Evolutionary conservation across 2,329 filamentous ascomycete genomes (phyloP).

Genomic region (Penicillium sp.): DNA sequence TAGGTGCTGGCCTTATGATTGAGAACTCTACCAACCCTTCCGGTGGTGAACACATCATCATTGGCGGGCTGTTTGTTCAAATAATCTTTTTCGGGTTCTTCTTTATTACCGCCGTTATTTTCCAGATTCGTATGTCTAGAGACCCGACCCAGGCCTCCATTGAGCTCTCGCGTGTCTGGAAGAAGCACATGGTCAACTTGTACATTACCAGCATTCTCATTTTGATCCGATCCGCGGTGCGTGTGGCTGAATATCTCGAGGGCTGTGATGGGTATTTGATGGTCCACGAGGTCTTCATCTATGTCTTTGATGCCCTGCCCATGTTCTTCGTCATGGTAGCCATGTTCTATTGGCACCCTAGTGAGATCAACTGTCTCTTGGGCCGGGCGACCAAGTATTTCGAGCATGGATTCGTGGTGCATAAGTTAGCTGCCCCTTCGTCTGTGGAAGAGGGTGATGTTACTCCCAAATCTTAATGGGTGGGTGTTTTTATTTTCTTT

Average conservation of each 20-base stretch:
- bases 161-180: slow-evolving; percentile 28
- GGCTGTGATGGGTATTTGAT: slow-evolving; percentile 20
- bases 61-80: slow-evolving; percentile 30
- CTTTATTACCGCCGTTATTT: slow-evolving; percentile 21
- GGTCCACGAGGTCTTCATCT: slow-evolving; percentile 20
- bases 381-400: no score
- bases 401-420: no score
- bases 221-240: slow-evolving; percentile 19
- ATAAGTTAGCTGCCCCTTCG: no score
- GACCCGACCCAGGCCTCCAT: slow-evolving; percentile 25
- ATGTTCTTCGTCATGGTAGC: slow-evolving; percentile 16
- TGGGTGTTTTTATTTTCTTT: no score
- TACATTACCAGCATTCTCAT: slow-evolving; percentile 18
- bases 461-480: no score
- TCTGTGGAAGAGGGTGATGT: no score
- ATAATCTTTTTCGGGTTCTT: slow-evolving; percentile 31
- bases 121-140: slow-evolving; percentile 26
- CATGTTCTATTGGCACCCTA: slow-evolving; percentile 1
- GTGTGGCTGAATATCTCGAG: slow-evolving; percentile 21
- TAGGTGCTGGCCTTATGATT: slow-evolving; percentile 6
- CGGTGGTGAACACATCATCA: slow-evolving; percentile 24
- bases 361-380: slow-evolving; percentile 9
- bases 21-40: background rate
- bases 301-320: slow-evolving; percentile 22
- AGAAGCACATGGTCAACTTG: slow-evolving; percentile 31